Evolutionary conservation across 345 rosid genomes (phyloP).

Genomic region (Eutrema japonicum): DNA sequence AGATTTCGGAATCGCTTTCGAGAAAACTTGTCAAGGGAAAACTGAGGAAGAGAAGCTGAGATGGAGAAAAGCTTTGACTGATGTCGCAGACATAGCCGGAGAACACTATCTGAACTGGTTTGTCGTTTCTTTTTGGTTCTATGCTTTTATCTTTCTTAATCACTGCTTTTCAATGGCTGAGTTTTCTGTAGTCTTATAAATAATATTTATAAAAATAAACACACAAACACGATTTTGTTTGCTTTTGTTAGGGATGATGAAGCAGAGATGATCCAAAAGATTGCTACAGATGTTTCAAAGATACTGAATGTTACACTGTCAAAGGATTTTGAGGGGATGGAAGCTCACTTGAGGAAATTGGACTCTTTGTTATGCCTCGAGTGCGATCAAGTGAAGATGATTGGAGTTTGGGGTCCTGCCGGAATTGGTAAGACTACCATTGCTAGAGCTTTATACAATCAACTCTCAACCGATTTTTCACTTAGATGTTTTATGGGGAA

Average conservation of each 20-base stretch:
- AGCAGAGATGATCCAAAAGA: neutral
- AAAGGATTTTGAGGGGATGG: slow-evolving; percentile 11
- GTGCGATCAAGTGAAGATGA: neutral
- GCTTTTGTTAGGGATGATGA: neutral
- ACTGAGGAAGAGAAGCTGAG: neutral
- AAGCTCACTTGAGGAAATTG: slow-evolving; percentile 12
- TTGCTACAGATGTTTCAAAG: slow-evolving; percentile 9
- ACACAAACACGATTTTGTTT: no score
- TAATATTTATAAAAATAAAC: no score
- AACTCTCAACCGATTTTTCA: no score
- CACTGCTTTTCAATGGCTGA: no score
- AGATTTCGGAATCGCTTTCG: neutral
- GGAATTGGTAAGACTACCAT: no score
- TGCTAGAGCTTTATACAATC: no score
- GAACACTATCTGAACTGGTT: neutral
- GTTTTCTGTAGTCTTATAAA: neutral
- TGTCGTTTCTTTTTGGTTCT: no score
- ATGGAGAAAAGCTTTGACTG: neutral
- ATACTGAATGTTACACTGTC: slow-evolving; percentile 1
- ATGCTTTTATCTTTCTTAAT: no score
- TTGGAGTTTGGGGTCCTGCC: no score
- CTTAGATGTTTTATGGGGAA: no score
- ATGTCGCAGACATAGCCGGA: neutral
- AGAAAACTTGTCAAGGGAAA: neutral
- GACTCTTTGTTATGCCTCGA: neutral